phyloP scores from a whole-genome alignment of 768 basidiomycete genomes.

The Hydnomerulius pinastri region DNA sequence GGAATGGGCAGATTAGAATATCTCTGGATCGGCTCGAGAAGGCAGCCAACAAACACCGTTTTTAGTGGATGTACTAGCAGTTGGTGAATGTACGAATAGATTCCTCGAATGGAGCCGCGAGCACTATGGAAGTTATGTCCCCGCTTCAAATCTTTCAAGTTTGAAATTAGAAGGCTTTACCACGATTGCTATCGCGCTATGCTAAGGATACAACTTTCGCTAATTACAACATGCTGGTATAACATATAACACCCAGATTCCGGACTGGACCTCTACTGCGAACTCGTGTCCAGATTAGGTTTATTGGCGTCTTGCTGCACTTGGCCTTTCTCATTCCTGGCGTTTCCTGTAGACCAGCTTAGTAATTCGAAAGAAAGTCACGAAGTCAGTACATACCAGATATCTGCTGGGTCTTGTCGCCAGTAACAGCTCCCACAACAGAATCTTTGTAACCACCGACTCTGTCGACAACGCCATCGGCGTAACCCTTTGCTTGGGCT shows the following conservation, averaged over 20 bases:
- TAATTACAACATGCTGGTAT: neutral
- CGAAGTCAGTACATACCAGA: conserved; percentile 36
- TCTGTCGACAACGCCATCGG: conserved; percentile 48
- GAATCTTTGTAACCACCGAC: conserved; percentile 53
- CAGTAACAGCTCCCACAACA: conserved; percentile 55
- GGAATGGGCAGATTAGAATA: conserved; percentile 53
- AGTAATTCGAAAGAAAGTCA: fast-evolving
- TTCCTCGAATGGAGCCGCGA: neutral
- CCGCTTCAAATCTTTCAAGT: no score
- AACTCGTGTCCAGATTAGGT: conserved; percentile 7
- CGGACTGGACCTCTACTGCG: no score
- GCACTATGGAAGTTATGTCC: no score
- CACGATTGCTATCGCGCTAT: no score
- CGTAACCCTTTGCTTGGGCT: conserved; percentile 52
- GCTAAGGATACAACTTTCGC: neutral
- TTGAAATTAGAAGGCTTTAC: no score
- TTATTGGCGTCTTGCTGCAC: conserved; percentile 57
- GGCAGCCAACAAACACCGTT: no score
- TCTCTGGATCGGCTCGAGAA: no score
- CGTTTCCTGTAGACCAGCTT: conserved; percentile 42
- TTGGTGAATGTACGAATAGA: neutral
- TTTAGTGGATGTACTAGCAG: neutral
- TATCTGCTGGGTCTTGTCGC: conserved; percentile 52
- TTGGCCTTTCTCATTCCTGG: conserved; percentile 54
- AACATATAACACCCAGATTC: conserved; percentile 2